Evolutionary conservation across 768 basidiomycete genomes (phyloP).

Genomic region (Pulveroboletus sp.): DNA sequence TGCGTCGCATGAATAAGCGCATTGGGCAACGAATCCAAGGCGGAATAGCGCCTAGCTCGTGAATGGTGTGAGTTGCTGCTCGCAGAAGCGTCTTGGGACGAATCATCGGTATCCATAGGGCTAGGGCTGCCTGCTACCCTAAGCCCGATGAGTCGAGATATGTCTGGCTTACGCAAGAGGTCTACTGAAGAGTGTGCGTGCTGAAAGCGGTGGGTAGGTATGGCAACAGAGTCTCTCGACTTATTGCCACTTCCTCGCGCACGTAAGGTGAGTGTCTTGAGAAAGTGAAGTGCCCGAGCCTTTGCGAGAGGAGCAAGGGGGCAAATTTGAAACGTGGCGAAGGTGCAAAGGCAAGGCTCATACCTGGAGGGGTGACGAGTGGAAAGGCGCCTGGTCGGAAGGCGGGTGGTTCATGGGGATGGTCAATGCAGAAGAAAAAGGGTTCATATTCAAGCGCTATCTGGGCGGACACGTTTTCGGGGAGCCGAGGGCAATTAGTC

Average conservation of each 20-base stretch:
- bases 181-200: slow-evolving; percentile 35
- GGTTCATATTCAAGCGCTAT: slow-evolving; percentile 17
- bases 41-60: slow-evolving; percentile 21
- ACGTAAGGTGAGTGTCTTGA: slow-evolving; percentile 34
- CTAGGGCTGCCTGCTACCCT: slow-evolving; percentile 19
- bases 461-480: slow-evolving; percentile 26
- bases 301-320: slow-evolving; percentile 6
- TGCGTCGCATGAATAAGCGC: slow-evolving; percentile 9
- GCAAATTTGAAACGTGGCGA: slow-evolving; percentile 13
- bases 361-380: slow-evolving; percentile 27
- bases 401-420: slow-evolving; percentile 26
- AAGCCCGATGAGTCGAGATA: slow-evolving; percentile 22
- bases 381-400: slow-evolving; percentile 22
- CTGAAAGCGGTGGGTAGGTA: slow-evolving; percentile 21
- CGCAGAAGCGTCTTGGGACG: slow-evolving; percentile 26
- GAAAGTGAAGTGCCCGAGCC: slow-evolving; percentile 36
- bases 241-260: slow-evolving; percentile 30
- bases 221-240: slow-evolving; percentile 23
- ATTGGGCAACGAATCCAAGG: slow-evolving; percentile 16
- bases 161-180: slow-evolving; percentile 22
- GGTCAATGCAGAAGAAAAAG: slow-evolving; percentile 12
- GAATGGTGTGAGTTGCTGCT: slow-evolving; percentile 20
- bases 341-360: background rate
- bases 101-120: slow-evolving; percentile 29
- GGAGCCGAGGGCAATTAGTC: slow-evolving; percentile 20